Conservation (phyloP, 805 yeast genomes). For the Kluyveromyces dobzhanskii region DNA sequence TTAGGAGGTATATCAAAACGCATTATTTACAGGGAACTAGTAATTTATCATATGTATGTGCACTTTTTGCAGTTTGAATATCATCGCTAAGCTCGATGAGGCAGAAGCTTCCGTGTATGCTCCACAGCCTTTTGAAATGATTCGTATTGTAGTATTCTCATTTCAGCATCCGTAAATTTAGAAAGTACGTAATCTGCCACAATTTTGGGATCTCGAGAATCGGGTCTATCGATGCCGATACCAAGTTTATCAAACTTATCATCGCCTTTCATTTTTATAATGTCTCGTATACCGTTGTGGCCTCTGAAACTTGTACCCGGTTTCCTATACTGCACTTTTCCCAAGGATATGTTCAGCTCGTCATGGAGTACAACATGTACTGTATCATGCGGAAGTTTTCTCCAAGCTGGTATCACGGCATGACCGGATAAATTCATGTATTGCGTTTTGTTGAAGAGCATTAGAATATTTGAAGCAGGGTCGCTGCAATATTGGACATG, state of each 20-base stretch:
- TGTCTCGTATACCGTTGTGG: conserved; percentile 72
- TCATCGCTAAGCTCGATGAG: too few relatives aligned
- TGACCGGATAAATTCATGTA: conserved; percentile 68
- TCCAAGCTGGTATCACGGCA: conserved; percentile 44
- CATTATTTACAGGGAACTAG: too few relatives aligned
- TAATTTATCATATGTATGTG: too few relatives aligned
- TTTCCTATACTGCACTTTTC: conserved; percentile 53
- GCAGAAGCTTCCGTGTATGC: conserved; percentile 17
- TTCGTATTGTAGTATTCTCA: conserved; percentile 30
- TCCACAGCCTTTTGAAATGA: conserved; percentile 36
- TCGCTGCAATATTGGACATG: conserved; percentile 10
- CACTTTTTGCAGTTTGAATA: too few relatives aligned
- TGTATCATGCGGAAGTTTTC: conserved; percentile 30
- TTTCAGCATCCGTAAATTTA: conserved; percentile 41
- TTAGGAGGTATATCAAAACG: too few relatives aligned
- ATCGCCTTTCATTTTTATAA: conserved; percentile 38
- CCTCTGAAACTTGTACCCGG: conserved; percentile 64
- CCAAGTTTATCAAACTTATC: conserved; percentile 55
- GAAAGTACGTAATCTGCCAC: conserved; percentile 61
- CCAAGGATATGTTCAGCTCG: conserved; percentile 60
- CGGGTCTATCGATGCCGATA: conserved; percentile 72
- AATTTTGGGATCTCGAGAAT: conserved; percentile 31
- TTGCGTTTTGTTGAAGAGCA: conserved; percentile 40
- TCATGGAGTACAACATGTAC: conserved; percentile 63
- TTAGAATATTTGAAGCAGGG: conserved; percentile 29